Evolutionary conservation across 2,329 filamentous ascomycete genomes (phyloP), one percentile per base, ranked within the genome.

Genomic region (Tympanopsis confertula): DNA sequence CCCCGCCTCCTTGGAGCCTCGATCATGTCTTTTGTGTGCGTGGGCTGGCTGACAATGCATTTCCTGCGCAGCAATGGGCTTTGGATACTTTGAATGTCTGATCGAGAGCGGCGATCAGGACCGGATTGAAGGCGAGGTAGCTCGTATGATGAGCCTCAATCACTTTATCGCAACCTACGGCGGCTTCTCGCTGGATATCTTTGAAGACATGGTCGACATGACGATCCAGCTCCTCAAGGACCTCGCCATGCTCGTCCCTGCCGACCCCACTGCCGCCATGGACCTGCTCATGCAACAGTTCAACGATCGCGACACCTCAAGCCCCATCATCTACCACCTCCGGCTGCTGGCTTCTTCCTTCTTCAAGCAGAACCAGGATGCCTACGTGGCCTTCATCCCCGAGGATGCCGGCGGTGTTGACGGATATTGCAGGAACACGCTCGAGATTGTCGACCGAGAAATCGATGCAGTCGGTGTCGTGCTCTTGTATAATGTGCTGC

Each of bases 391-490:
- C 5, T 96, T 86, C 54, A 70, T 94, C 19, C 61, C 66, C 4
- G 72, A 75, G 38, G 65, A 59, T n/a, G 53, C 57, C 24, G 65
- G 66, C 36, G 63, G 68, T 2, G 63, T 91, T 24, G 69, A 76
- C 13, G 66, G 76, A 18, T 89, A 91, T 57, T 86, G 82, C 53
- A 57, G 68, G 28, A 68, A 71, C 13, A 72, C 71, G 42, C 78
- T 96, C 44, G 82, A 94, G 54, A 75, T 82, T 1, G 70, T 80
- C 13, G 73, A 80, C 47, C 76, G 78, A 37, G 89, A 96, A 61
- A 94, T 96, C 44, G 91, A 98, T 48, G 79, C 95, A 49, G 65
- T 94, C n/a, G 85, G 86, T 32, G 69, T 96, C 44, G 76, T 76
- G 42, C 75, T 86, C 2, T 66, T 96, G 36, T 74, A 82, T 43